These are phyloP conservation scores for Takashimella koratensis DNA, from an alignment of 1,284 basidiomycete genomes.

Conservation along the genomic window DNA sequence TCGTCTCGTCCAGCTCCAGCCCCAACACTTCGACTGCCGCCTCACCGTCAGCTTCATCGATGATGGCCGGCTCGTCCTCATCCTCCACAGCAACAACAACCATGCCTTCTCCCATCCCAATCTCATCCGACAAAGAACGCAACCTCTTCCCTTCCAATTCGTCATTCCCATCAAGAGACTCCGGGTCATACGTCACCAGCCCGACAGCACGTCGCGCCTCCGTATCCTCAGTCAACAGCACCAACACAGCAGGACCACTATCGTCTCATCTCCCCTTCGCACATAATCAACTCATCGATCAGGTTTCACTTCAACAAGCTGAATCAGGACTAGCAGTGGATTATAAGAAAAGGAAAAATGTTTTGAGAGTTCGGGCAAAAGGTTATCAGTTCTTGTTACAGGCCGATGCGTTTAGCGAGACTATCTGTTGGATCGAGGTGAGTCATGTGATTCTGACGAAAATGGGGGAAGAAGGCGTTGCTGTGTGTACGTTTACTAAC, in stretches of 20 bases:
- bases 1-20: constrained; percentile 3
- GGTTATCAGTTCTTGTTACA: constrained; percentile 97
- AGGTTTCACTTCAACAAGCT: constrained; percentile 83
- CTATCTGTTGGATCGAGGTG: constrained; percentile 96
- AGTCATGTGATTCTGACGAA: constrained; percentile 20
- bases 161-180: too few species aligned
- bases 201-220: not conserved
- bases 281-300: constrained; percentile 51
- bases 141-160: not conserved
- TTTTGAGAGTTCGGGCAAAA: constrained; percentile 87
- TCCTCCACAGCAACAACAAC: not conserved
- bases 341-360: constrained; percentile 89
- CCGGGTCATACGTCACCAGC: not conserved
- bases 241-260: constrained; percentile 2
- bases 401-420: constrained; percentile 75
- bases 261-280: constrained; percentile 44
- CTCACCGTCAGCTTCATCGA: not conserved
- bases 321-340: constrained; percentile 93
- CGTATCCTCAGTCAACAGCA: not conserved
- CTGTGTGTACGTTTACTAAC: constrained; percentile 5
- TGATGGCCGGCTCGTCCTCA: not conserved
- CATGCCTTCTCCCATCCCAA: not conserved
- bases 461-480: too few species aligned
- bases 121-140: not conserved
- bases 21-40: not conserved